These are phyloP conservation scores for Neurospora sp. DNA, from an alignment of 2,329 filamentous ascomycete species.

Conservation along the genomic window DNA sequence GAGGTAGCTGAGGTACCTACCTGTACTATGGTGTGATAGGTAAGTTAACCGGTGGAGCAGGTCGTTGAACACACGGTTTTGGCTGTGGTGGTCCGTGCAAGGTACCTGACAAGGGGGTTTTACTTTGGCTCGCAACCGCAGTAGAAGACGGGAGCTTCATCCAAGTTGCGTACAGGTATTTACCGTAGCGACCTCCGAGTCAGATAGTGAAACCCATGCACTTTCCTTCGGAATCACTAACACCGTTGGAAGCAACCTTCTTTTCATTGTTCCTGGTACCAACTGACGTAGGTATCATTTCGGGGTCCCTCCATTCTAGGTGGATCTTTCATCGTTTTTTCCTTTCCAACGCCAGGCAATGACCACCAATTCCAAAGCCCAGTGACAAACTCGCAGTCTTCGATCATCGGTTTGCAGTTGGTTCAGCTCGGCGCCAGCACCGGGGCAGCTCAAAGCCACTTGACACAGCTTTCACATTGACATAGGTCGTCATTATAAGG, in stretches of 20 bases:
- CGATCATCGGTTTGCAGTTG: background rate
- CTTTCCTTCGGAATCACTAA: background rate
- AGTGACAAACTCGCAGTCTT: background rate
- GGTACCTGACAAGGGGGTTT: no score
- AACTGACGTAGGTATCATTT: background rate
- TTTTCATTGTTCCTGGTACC: background rate
- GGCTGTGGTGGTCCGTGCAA: no score
- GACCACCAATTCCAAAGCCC: background rate
- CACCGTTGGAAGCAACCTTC: background rate
- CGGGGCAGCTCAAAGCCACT: background rate
- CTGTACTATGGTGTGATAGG: no score
- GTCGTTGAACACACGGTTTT: no score
- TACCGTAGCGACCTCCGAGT: background rate
- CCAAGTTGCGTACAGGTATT: background rate
- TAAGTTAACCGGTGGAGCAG: no score
- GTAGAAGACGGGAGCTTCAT: background rate
- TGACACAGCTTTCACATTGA: background rate
- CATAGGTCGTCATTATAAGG: background rate
- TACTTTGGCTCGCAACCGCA: no score
- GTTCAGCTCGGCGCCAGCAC: background rate
- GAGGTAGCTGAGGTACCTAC: background rate
- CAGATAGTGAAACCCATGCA: background rate
- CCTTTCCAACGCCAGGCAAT: background rate
- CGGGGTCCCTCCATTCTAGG: background rate
- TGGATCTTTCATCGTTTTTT: background rate